These are phyloP conservation scores for Aspergillus cavernicola DNA, from an alignment of 495 filamentous ascomycete species.

Conservation along the genomic window DNA sequence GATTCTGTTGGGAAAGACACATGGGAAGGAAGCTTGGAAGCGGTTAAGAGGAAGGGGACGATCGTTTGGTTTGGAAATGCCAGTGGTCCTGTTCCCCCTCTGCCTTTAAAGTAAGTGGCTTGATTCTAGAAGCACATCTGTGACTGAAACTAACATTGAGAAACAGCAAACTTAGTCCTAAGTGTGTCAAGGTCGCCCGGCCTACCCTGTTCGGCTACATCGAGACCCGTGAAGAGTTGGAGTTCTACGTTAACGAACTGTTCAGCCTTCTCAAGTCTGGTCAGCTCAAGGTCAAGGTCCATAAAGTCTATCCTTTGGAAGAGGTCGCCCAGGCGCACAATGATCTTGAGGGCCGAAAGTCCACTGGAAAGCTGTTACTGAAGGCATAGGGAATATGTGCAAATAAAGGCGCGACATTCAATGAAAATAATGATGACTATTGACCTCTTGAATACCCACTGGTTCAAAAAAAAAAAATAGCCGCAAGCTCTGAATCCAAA, in stretches of 20 bases:
- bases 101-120: conserved; percentile 56
- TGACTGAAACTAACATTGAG: not conserved
- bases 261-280: conserved; percentile 66
- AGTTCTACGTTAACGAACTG: conserved; percentile 67
- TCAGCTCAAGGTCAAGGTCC: conserved; percentile 69
- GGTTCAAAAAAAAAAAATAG: not conserved
- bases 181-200: conserved; percentile 77
- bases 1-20: conserved; percentile 87
- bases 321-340: conserved; percentile 71
- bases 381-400: conserved; percentile 26
- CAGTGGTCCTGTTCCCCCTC: conserved; percentile 72
- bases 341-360: conserved; percentile 80
- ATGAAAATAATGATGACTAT: not conserved
- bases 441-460: not conserved
- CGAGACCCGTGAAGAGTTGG: conserved; percentile 69
- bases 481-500: too few species aligned
- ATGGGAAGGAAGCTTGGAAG: conserved; percentile 78
- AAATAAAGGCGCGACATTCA: not conserved
- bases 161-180: conserved; percentile 55
- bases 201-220: conserved; percentile 75
- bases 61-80: conserved; percentile 87
- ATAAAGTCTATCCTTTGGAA: conserved; percentile 77
- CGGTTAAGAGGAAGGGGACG: conserved; percentile 76
- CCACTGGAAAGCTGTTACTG: conserved; percentile 67
- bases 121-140: not conserved